Evolutionary conservation across 345 rosid genomes (phyloP).

Genomic region (Brassica incana): DNA sequence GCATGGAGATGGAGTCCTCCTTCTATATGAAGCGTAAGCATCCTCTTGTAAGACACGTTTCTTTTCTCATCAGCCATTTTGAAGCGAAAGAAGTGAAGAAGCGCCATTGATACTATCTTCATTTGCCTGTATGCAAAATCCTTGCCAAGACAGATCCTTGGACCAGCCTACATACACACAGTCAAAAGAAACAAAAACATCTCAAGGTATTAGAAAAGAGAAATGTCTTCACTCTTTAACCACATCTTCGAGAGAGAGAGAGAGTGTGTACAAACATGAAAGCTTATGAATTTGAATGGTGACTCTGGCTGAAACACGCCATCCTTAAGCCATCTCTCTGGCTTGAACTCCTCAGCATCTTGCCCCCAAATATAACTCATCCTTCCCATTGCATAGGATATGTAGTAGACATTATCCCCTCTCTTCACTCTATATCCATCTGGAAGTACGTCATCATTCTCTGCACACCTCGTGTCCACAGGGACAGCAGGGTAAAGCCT

Average conservation of each 20-base stretch:
- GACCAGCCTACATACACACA: slow-evolving; percentile 66
- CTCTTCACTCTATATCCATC: slow-evolving; percentile 62
- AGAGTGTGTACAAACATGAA: slow-evolving; percentile 46
- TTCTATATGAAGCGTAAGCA: slow-evolving; percentile 68
- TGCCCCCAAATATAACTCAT: slow-evolving; percentile 78
- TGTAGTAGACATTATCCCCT: slow-evolving; percentile 59
- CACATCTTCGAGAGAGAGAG: not conserved
- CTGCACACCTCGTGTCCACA: slow-evolving; percentile 54
- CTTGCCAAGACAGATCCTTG: slow-evolving; percentile 71
- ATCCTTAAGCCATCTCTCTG: slow-evolving; percentile 74
- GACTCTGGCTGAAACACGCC: slow-evolving; percentile 67
- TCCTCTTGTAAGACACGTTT: slow-evolving; percentile 48
- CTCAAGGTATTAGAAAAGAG: not conserved
- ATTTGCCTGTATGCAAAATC: slow-evolving; percentile 75
- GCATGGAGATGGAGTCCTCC: slow-evolving; percentile 59
- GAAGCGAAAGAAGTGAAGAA: slow-evolving; percentile 62
- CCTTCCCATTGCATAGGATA: slow-evolving; percentile 81
- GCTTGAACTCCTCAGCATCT: slow-evolving; percentile 62
- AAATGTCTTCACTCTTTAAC: not conserved
- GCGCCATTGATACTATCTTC: slow-evolving; percentile 66
- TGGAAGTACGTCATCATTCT: slow-evolving; percentile 65
- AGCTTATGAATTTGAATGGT: slow-evolving; percentile 69
- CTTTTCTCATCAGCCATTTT: slow-evolving; percentile 50
- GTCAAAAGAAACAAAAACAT: not conserved
- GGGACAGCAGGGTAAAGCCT: slow-evolving; percentile 74